Percentiles rank a stretch among this genome's conserved stretches.
Conservation (phyloP, 768 basidiomycete species). For the Rhodotorula taiwanensis region DNA sequence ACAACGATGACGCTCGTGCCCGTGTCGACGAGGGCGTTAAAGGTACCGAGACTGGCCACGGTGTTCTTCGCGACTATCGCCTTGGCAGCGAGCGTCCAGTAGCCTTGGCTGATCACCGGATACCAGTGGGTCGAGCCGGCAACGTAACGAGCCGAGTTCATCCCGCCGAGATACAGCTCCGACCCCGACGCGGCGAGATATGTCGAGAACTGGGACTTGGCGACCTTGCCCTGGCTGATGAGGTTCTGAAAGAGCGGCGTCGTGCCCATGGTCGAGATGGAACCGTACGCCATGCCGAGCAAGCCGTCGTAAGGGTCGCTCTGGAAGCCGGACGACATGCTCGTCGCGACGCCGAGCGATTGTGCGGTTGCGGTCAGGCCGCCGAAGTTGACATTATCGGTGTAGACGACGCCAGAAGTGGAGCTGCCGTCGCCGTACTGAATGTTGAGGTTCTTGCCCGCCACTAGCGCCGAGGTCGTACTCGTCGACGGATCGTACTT, state of each 20-base stretch:
- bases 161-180: slow-evolving; percentile 46
- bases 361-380: slow-evolving; percentile 49
- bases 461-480: slow-evolving; percentile 45
- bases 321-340: slow-evolving; percentile 29
- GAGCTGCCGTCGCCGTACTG: slow-evolving; percentile 53
- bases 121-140: slow-evolving; percentile 42
- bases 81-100: slow-evolving; percentile 40
- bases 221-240: slow-evolving; percentile 27
- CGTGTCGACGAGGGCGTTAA: slow-evolving; percentile 41
- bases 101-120: slow-evolving; percentile 43
- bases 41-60: slow-evolving; percentile 37
- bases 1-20: slow-evolving; percentile 38
- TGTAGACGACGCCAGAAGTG: slow-evolving; percentile 50
- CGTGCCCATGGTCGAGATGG: slow-evolving; percentile 51
- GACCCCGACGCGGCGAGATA: slow-evolving; percentile 28
- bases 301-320: slow-evolving; percentile 37
- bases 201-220: slow-evolving; percentile 36
- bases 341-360: slow-evolving; percentile 49
- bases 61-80: slow-evolving; percentile 39
- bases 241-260: slow-evolving; percentile 38
- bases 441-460: slow-evolving; percentile 46
- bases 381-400: slow-evolving; percentile 51
- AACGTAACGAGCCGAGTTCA: slow-evolving; percentile 41
- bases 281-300: slow-evolving; percentile 43
- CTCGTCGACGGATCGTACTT: slow-evolving; percentile 45